A percentile compares a stretch with the other conserved stretches of the same genome.
These are phyloP conservation scores for Trichosanthes truncata DNA, from an alignment of 306 rosid genomes.

Conservation along the genomic window DNA sequence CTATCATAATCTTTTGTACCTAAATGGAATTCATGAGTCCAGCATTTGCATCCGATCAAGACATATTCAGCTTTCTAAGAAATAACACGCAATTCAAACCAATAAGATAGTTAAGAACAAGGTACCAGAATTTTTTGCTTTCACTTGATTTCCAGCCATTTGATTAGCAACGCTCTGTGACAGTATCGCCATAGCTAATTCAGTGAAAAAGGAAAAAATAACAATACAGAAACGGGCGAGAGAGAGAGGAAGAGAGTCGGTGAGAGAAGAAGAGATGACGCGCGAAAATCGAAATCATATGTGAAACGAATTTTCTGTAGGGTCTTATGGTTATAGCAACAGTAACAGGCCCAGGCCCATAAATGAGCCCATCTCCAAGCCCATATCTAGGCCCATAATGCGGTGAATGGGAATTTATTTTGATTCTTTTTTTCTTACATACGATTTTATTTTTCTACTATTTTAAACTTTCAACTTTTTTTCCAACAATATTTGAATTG, in stretches of 20 bases:
- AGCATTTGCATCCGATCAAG: neutral
- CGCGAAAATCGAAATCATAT: neutral
- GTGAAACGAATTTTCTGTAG: neutral
- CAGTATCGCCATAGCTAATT: neutral
- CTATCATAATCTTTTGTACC: neutral
- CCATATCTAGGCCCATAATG: neutral
- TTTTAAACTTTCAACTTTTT: no score
- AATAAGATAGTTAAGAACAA: neutral
- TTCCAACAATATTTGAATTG: no score
- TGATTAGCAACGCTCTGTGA: neutral
- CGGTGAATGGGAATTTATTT: no score
- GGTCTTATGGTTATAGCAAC: neutral
- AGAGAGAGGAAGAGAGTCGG: neutral
- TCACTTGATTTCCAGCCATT: neutral
- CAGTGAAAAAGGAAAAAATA: neutral
- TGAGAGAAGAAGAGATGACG: neutral
- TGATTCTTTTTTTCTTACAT: no score
- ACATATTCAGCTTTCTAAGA: neutral
- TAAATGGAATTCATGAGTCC: neutral
- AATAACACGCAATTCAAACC: neutral
- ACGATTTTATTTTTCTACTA: no score
- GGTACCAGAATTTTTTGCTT: neutral
- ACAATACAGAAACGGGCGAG: neutral
- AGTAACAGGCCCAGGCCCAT: neutral
- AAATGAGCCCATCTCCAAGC: neutral